Conservation (phyloP, 352 stramenopile genomes). For the Pilasporangium apinafurcum region DNA sequence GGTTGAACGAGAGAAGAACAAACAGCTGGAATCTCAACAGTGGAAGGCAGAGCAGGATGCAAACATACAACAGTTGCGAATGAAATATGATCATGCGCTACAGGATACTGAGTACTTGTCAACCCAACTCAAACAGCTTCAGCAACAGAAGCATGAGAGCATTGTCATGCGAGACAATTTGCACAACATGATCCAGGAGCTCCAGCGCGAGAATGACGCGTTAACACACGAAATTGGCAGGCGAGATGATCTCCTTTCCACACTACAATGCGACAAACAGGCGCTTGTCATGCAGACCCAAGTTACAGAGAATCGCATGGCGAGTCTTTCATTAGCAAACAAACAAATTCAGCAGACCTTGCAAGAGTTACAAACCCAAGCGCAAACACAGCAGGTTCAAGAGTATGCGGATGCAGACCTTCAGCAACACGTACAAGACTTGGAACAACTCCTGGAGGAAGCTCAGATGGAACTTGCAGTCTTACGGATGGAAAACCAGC, state of each 20-base stretch:
- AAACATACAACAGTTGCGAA: too few species aligned
- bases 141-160: constrained; percentile 4
- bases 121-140: constrained; percentile 5
- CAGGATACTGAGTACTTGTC: constrained; percentile 2
- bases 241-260: neutral
- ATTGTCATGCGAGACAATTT: constrained; percentile 10
- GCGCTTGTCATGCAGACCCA: constrained; percentile 1
- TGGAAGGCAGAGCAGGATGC: constrained; percentile 14
- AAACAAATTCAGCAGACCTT: constrained; percentile 1
- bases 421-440: constrained; percentile 5
- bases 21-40: constrained; percentile 13
- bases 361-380: neutral
- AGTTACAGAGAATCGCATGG: constrained; percentile 8
- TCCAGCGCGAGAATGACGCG: constrained; percentile 11
- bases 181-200: neutral
- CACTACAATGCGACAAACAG: constrained; percentile 2
- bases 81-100: neutral
- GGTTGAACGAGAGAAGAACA: constrained; percentile 16
- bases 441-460: constrained; percentile 25
- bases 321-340: constrained; percentile 7
- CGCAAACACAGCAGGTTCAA: neutral
- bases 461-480: constrained; percentile 18
- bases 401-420: neutral
- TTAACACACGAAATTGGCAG: constrained; percentile 7
- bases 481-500: constrained; percentile 29